Conservation (phyloP, 1,139 yeast species). For the Nadsonia commutata region DNA sequence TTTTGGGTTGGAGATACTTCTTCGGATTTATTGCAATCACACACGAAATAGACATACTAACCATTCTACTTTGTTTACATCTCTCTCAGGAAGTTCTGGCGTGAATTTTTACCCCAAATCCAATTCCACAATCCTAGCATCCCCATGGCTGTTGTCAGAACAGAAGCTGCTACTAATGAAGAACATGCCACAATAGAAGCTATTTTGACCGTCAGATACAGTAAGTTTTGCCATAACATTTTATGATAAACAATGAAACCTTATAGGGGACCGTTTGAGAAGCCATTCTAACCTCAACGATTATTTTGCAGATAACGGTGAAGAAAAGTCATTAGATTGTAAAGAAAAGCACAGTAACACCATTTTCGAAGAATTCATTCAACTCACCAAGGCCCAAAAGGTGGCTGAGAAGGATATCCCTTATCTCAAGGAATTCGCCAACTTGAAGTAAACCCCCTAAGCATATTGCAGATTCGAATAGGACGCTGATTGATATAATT, state of each 20-base stretch:
- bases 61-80: too few species aligned
- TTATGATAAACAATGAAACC: too few species aligned
- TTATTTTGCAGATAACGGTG: neutral
- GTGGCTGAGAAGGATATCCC: neutral
- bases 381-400: neutral
- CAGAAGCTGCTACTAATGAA: conserved; percentile 2
- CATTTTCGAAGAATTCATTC: neutral
- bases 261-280: too few species aligned
- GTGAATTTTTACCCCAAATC: conserved; percentile 4
- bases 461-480: too few species aligned
- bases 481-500: too few species aligned
- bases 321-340: neutral
- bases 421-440: neutral
- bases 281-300: too few species aligned
- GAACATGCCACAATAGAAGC: neutral
- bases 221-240: too few species aligned
- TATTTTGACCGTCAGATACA: neutral
- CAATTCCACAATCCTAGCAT: conserved; percentile 6
- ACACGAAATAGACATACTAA: too few species aligned
- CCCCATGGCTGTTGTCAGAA: conserved; percentile 5
- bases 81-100: conserved; percentile 5
- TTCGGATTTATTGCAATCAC: too few species aligned
- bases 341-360: neutral
- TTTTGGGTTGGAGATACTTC: too few species aligned
- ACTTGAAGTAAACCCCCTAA: neutral